These are phyloP conservation scores for Pseudogymnoascus sp. DNA, from an alignment of 2,329 filamentous ascomycete genomes.

Conservation along the genomic window DNA sequence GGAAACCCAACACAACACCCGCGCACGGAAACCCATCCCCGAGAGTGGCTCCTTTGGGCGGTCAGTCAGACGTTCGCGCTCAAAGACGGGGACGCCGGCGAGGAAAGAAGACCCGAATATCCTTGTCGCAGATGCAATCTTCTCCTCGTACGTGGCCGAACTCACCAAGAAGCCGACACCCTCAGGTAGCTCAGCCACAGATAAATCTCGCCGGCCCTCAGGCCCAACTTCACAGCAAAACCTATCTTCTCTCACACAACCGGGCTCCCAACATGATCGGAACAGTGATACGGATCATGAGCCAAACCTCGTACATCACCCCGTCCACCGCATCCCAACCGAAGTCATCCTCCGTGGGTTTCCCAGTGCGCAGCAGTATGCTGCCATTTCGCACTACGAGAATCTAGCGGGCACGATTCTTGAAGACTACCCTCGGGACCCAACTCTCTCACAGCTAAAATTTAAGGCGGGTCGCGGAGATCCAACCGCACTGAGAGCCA, in stretches of 20 bases:
- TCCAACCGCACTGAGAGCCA: conserved; percentile 59
- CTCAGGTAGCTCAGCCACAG: conserved; percentile 17
- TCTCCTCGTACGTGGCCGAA: conserved; percentile 50
- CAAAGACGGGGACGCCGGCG: conserved; percentile 50
- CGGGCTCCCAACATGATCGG: conserved; percentile 20
- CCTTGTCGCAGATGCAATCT: conserved; percentile 54
- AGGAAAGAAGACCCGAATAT: conserved; percentile 54
- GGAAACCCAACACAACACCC: conserved; percentile 22
- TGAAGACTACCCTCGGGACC: conserved; percentile 85
- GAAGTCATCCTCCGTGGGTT: conserved; percentile 86
- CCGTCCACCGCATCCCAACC: conserved; percentile 48
- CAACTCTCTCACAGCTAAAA: conserved; percentile 61
- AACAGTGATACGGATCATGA: conserved; percentile 32
- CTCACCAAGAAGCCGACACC: conserved; percentile 28
- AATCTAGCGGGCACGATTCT: conserved; percentile 78
- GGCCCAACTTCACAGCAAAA: conserved; percentile 29
- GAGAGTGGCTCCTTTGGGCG: conserved; percentile 61
- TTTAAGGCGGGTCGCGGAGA: conserved; percentile 71
- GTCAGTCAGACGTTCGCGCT: conserved; percentile 56
- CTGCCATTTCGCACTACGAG: conserved; percentile 83
- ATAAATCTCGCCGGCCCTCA: conserved; percentile 24
- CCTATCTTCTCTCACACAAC: conserved; percentile 26
- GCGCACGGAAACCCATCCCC: conserved; percentile 46
- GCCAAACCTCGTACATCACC: conserved; percentile 15
- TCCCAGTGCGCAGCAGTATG: conserved; percentile 63